These are phyloP conservation scores for Beauveria sp. DNA, from an alignment of 2,329 filamentous ascomycete genomes.

Conservation along the genomic window DNA sequence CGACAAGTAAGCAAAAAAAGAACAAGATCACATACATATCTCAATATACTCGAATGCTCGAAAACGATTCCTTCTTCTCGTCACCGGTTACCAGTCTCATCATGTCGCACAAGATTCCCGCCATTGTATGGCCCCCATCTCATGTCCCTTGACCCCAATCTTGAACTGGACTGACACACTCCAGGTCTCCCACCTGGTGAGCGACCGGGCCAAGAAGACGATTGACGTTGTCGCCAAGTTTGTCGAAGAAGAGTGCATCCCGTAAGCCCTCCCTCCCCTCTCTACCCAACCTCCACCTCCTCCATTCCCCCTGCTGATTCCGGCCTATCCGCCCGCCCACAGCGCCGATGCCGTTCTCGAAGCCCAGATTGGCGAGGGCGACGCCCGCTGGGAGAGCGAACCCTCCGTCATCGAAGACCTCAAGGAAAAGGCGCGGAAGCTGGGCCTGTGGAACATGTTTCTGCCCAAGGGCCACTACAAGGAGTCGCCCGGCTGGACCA, in stretches of 20 bases:
- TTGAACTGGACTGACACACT: background rate
- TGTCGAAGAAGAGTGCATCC: constrained; percentile 91
- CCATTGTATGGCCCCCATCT: constrained; percentile 31
- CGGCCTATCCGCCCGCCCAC: background rate
- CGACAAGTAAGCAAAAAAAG: background rate
- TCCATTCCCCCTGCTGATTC: background rate
- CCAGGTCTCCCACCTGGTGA: constrained; percentile 55
- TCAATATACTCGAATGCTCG: constrained; percentile 7
- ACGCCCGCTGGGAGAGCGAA: constrained; percentile 70
- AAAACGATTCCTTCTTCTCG: constrained; percentile 7
- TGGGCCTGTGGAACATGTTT: constrained; percentile 98
- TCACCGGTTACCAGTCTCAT: constrained; percentile 12
- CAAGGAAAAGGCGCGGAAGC: constrained; percentile 71
- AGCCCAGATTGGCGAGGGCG: constrained; percentile 71
- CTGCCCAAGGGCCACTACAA: constrained; percentile 90
- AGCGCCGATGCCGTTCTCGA: constrained; percentile 73
- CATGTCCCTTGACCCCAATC: background rate
- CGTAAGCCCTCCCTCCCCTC: constrained; percentile 39
- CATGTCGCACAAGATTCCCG: constrained; percentile 40
- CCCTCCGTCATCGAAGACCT: constrained; percentile 80
- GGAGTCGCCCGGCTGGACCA: constrained; percentile 88
- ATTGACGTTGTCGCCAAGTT: constrained; percentile 89
- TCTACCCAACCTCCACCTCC: background rate
- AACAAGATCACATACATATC: background rate
- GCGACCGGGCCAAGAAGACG: constrained; percentile 75